These are phyloP conservation scores for Penicillium sp. DNA, from an alignment of 2,329 filamentous ascomycete genomes.

Conservation along the genomic window DNA sequence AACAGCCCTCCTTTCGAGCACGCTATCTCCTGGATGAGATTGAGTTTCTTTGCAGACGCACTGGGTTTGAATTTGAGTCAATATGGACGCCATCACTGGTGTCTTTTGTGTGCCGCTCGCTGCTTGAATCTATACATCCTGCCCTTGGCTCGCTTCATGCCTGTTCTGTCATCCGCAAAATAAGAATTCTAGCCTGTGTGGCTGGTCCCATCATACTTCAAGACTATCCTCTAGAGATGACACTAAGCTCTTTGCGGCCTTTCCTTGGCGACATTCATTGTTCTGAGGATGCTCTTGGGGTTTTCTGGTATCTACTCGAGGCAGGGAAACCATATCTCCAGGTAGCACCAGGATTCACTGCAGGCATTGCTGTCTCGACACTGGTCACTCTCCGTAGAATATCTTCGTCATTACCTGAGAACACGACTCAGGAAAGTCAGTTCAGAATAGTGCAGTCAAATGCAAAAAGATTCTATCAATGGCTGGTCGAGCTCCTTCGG, in stretches of 20 bases:
- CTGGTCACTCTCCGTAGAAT: conserved; percentile 77
- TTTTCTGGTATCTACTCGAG: conserved; percentile 79
- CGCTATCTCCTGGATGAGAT: conserved; percentile 75
- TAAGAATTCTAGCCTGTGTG: conserved; percentile 76
- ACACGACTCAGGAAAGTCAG: conserved; percentile 81
- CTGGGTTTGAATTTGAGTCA: conserved; percentile 61
- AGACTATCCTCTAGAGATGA: conserved; percentile 86
- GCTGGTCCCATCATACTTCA: conserved; percentile 70
- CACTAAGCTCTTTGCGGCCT: conserved; percentile 74
- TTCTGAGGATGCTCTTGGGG: conserved; percentile 83
- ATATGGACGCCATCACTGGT: conserved; percentile 78
- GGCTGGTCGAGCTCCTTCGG: conserved; percentile 71
- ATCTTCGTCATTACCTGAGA: conserved; percentile 70
- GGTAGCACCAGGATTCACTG: conserved; percentile 70
- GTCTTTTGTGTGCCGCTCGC: conserved; percentile 69
- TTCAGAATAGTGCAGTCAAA: conserved; percentile 74
- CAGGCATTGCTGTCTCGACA: conserved; percentile 76
- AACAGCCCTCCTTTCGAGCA: conserved; percentile 83
- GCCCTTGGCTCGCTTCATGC: conserved; percentile 84
- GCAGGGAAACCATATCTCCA: conserved; percentile 65
- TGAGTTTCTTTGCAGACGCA: conserved; percentile 72
- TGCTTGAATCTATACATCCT: conserved; percentile 78
- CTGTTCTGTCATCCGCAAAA: conserved; percentile 80
- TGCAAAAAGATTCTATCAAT: conserved; percentile 71
- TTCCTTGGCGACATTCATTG: conserved; percentile 83